These are phyloP conservation scores for Citrus australasica DNA, from an alignment of 345 rosid species.

Conservation along the genomic window DNA sequence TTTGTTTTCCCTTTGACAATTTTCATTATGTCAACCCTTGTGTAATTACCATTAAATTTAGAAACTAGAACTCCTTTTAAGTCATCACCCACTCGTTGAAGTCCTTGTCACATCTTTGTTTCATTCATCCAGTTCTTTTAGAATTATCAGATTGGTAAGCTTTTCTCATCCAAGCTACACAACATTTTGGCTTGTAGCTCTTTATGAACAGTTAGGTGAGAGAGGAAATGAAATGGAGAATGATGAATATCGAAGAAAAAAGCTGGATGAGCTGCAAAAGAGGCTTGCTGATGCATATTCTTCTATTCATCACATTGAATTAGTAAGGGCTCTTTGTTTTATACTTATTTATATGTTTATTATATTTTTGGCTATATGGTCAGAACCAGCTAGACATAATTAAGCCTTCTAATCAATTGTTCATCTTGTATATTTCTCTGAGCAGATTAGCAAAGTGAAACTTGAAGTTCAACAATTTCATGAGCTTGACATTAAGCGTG, in stretches of 20 bases:
- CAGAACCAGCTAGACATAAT: not conserved
- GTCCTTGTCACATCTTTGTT: not conserved
- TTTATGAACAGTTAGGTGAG: conserved; percentile 75
- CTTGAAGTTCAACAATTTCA: conserved; percentile 44
- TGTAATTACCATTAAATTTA: not conserved
- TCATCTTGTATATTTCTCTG: conserved; percentile 8
- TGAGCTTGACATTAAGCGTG: conserved; percentile 42
- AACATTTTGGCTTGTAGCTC: conserved; percentile 37
- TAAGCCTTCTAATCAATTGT: conserved; percentile 1
- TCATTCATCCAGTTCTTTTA: not conserved
- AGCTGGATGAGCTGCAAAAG: conserved; percentile 73
- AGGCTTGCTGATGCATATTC: conserved; percentile 88
- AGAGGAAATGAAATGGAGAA: conserved; percentile 89
- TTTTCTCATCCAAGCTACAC: not conserved
- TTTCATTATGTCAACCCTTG: not conserved
- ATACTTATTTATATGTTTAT: not conserved
- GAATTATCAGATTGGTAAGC: not conserved
- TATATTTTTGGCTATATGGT: not conserved
- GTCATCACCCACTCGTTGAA: not conserved
- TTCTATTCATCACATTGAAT: conserved; percentile 81
- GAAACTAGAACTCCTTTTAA: not conserved
- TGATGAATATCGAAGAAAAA: conserved; percentile 70
- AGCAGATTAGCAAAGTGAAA: conserved; percentile 68
- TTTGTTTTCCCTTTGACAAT: not conserved
- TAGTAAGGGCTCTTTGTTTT: conserved; percentile 36